phyloP scores from a whole-genome alignment of 768 basidiomycete species.

The Lactarius evosmus region DNA sequence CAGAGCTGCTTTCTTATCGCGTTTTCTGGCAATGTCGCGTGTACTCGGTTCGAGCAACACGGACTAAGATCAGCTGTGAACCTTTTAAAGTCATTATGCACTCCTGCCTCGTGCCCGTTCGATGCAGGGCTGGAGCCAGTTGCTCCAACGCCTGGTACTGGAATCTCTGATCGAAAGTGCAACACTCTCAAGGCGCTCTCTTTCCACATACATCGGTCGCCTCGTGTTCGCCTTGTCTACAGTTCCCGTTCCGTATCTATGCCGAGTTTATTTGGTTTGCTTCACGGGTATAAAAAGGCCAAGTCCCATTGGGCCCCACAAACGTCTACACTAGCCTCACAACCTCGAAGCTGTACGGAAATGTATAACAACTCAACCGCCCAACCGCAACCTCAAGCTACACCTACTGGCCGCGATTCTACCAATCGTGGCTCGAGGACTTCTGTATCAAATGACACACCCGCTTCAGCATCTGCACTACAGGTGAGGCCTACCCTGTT shows the following conservation, averaged over 20 bases:
- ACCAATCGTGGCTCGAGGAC: not conserved
- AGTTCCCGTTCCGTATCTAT: not conserved
- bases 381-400: not conserved
- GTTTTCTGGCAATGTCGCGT: not conserved
- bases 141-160: not conserved
- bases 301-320: not conserved
- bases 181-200: not conserved
- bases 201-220: not conserved
- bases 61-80: not conserved
- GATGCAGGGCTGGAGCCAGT: not conserved
- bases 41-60: not conserved
- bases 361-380: conserved; percentile 6
- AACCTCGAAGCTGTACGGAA: not conserved
- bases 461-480: not conserved
- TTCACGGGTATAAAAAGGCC: not conserved
- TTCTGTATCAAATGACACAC: not conserved
- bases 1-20: not conserved
- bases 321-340: not conserved
- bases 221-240: not conserved
- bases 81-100: not conserved
- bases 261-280: too few species aligned
- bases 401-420: not conserved
- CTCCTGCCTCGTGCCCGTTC: not conserved
- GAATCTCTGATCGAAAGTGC: not conserved
- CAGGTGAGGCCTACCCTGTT: not conserved